Evolutionary conservation across 2,329 filamentous ascomycete species (phyloP).

Genomic region (Xylaria sp.): DNA sequence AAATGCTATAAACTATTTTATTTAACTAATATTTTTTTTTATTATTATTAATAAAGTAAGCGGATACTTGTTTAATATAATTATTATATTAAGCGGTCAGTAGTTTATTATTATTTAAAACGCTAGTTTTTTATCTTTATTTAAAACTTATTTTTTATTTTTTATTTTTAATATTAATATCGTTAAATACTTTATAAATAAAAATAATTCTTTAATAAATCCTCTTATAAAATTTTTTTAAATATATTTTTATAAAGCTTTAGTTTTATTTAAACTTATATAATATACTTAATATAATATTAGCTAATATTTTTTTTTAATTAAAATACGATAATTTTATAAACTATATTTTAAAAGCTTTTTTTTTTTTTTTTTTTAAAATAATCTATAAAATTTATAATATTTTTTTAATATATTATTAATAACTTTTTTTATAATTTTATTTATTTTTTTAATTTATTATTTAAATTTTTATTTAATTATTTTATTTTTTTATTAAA

Average conservation of each 20-base stretch:
- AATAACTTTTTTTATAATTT: too few relatives aligned
- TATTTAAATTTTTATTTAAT: too few relatives aligned
- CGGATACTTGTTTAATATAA: neutral
- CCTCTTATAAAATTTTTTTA: neutral
- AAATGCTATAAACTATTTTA: constrained; percentile 14
- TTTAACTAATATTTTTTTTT: constrained; percentile 1
- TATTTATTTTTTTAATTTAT: too few relatives aligned
- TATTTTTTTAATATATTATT: neutral
- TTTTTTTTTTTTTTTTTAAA: constrained; percentile 5
- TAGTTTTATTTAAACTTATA: neutral
- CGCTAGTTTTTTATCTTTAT: neutral
- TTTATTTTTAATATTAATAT: neutral
- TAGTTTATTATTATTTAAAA: neutral
- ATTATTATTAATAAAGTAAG: neutral
- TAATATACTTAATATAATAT: neutral
- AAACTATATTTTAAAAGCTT: neutral
- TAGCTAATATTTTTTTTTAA: neutral
- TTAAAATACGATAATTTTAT: neutral
- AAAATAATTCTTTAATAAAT: neutral
- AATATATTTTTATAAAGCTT: neutral
- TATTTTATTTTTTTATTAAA: too few relatives aligned
- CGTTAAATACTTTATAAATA: neutral
- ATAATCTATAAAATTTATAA: neutral
- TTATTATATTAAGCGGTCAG: neutral
- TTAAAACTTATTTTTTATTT: neutral